Evolutionary conservation across 1,284 basidiomycete species (phyloP), one percentile per base, ranked within the genome.

Genomic region (Trametes hirsuta): DNA sequence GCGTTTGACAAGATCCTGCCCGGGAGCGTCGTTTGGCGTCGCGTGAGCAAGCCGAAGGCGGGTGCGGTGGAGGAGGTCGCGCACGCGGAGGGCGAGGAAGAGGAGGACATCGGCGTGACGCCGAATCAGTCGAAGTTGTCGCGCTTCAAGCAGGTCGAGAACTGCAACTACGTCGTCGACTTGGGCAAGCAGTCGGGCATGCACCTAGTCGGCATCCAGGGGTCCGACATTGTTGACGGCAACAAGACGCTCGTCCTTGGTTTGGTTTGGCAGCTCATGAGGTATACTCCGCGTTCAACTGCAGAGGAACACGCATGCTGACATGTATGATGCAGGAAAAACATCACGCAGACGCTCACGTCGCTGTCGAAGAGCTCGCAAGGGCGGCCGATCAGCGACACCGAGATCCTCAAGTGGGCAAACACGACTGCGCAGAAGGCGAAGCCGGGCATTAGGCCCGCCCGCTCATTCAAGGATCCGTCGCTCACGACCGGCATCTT

Each of bases 241-340:
- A 84, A 83, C 51, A 91, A 88, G 76, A 98, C 96, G 10, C 82
- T 99, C 50, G 95, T 98, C 3, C 85, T 99, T 22, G 97, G 97
- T 25, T 84, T 98, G 25, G 95, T 98, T 0, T 99, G 97, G 97
- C 97, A 98, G 74, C 80, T 98, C 61, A 98, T 98, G 97, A 80
- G 93, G 90, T 91, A 64, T 47, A 84, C 74, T 14, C 11, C 25
- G 9, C 36, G 0, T 2, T 25, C 9, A 9, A 18, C 4, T n/a
- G 9, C 6, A 1, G 4, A 4, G 6, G 9, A 4, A 3, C 4
- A 14, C 22, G 34, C 41, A 34, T 54, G 25, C 30, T 50, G 30
- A 30, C 24, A 50, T 36, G 9, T 21, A 3, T 35, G 5, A 9
- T 18, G 12, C 24, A 90, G 90, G 58, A 78, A 97, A 80, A 97